Base-by-base conservation (phyloP, 164 flowering plant species). In the Stephania japonica region DNA sequence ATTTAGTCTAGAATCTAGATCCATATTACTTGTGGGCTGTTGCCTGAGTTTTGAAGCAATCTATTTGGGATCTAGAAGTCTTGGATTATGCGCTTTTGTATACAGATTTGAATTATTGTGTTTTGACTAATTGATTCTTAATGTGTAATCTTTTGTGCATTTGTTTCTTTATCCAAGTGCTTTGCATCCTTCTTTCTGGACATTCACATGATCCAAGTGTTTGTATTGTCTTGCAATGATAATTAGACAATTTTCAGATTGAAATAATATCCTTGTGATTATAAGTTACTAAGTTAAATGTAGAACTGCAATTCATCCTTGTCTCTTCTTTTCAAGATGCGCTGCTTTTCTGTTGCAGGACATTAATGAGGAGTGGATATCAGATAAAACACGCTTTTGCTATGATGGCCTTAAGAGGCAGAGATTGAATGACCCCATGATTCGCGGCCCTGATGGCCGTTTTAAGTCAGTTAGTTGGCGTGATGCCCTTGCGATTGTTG, bases 391-490 rank as follows among this genome's bases (percentile, higher is more conserved):
- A 61, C 95, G 99, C n/a, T 96, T 96, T 77, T 93, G 84, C 71
- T 96, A 93, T 83, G 99, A 96, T 84, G 99, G 99, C 68, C 80
- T 96, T 82, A 96, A 96, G 85, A 88, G 99, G 81, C 99, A 96
- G 81, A 84, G 99, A 76, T 79, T 96, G 32, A 96, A 91, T 82
- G 99, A 96, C 70, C 98, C 99, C 19, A 96, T 96, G 99, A 86
- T 93, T 78, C 98, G 97, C 74, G 93, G 94, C 67, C 78, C 95
- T 75, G 99, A 93, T 88, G 99, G 99, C 6, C 94, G 92, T 62
- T 96, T 96, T 75, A 90, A 90, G 86, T 75, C 90, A 78, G 97
- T 93, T 70, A 90, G 88, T 80, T 96, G 99, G 99, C 94, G 91
- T 72, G 98, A 96, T 85, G 98, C 98, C 70, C 92, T 96, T 76